Percentiles rank a stretch among this genome's conserved stretches.
phyloP scores from a whole-genome alignment of 805 yeast species.

The Cyberlindnera maclurae region DNA sequence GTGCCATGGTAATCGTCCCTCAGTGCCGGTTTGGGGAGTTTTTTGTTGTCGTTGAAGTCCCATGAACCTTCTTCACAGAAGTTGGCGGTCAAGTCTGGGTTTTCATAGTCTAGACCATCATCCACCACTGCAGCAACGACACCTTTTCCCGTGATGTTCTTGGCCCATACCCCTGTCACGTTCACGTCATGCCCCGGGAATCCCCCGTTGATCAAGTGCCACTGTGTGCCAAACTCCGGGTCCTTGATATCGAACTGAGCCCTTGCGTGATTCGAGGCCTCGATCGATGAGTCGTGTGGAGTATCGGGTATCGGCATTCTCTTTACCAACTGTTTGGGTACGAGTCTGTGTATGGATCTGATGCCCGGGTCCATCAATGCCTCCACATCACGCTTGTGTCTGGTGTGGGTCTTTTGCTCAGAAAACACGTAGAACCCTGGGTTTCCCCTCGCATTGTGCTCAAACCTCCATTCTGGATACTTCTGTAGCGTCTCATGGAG shows the following conservation, averaged over 20 bases:
- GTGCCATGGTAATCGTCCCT: constrained; percentile 91
- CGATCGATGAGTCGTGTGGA: constrained; percentile 46
- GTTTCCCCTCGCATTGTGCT: constrained; percentile 56
- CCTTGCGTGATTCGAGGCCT: constrained; percentile 38
- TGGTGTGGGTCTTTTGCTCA: constrained; percentile 26
- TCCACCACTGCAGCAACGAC: constrained; percentile 85
- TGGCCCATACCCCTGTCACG: constrained; percentile 78
- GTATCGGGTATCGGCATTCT: constrained; percentile 50
- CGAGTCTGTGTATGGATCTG: constrained; percentile 46
- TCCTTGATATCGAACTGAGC: constrained; percentile 60
- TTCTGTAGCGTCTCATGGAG: constrained; percentile 27
- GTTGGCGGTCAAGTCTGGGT: constrained; percentile 62
- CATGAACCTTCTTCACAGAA: constrained; percentile 79
- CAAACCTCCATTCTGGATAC: constrained; percentile 46
- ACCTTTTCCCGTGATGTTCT: constrained; percentile 74
- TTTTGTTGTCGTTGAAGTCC: constrained; percentile 78
- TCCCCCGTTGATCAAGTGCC: constrained; percentile 81
- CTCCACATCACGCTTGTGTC: constrained; percentile 13
- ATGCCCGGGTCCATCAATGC: constrained; percentile 23
- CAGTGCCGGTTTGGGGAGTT: constrained; percentile 74
- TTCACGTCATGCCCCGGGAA: constrained; percentile 82
- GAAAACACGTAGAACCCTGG: constrained; percentile 66
- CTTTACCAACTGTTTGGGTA: constrained; percentile 44
- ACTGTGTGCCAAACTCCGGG: constrained; percentile 77
- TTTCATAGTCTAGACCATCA: constrained; percentile 86